Evolutionary conservation across 2,329 filamentous ascomycete species (phyloP).

Genomic region (Fusarium hostae): DNA sequence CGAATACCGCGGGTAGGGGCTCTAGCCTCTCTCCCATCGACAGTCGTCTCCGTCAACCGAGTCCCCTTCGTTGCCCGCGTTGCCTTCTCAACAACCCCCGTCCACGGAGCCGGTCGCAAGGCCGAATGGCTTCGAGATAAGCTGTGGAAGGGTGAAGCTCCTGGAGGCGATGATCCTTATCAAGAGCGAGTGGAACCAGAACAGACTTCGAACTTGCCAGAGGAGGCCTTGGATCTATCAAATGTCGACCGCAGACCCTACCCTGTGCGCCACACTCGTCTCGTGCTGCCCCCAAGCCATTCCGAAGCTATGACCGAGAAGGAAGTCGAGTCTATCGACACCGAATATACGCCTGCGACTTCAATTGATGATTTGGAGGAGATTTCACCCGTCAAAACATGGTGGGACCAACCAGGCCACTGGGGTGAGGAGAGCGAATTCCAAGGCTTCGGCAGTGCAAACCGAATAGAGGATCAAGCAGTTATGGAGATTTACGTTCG

Average conservation of each 20-base stretch:
- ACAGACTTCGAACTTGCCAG: constrained; percentile 46
- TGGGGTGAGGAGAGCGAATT: constrained; percentile 61
- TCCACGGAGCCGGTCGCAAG: constrained; percentile 44
- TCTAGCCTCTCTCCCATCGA: constrained; percentile 47
- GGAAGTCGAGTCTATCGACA: constrained; percentile 46
- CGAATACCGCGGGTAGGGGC: constrained; percentile 55
- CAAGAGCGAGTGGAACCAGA: constrained; percentile 48
- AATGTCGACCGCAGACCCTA: constrained; percentile 41
- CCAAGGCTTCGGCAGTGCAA: constrained; percentile 54
- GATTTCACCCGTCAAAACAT: constrained; percentile 59
- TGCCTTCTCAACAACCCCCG: constrained; percentile 49
- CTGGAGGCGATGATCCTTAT: constrained; percentile 54
- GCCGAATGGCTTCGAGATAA: constrained; percentile 54
- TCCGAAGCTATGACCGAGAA: constrained; percentile 50
- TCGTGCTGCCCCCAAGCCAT: constrained; percentile 49
- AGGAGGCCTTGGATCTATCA: constrained; percentile 44
- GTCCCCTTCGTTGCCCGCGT: constrained; percentile 43
- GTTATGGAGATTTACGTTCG: constrained; percentile 61
- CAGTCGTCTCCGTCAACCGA: constrained; percentile 41
- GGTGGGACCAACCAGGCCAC: constrained; percentile 66
- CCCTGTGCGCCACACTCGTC: constrained; percentile 45
- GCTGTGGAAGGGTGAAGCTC: constrained; percentile 55
- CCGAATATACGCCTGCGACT: constrained; percentile 60
- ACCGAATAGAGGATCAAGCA: constrained; percentile 55
- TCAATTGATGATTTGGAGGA: constrained; percentile 58